Evolutionary conservation across 768 basidiomycete genomes (phyloP).

Genomic region (Amylocystis lapponica): DNA sequence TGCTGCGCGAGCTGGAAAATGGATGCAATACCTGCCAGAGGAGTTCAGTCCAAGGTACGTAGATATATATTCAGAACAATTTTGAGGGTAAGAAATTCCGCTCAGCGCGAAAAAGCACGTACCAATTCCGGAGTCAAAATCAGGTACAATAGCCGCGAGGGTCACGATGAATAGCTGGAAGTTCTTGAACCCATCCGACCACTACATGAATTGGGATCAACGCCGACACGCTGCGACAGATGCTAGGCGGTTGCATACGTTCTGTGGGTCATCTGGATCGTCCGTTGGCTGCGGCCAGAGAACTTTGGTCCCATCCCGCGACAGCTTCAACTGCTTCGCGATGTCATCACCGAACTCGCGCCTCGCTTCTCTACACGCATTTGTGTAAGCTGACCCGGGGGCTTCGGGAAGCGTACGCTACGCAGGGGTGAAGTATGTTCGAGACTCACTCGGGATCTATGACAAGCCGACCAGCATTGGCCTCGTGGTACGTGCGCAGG

Average conservation of each 20-base stretch:
- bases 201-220: slow-evolving; percentile 28
- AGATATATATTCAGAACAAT: too few species aligned
- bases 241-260: slow-evolving; percentile 26
- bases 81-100: neutral
- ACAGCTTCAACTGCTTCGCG: slow-evolving; percentile 51
- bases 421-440: neutral
- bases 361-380: slow-evolving; percentile 45
- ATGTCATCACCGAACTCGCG: slow-evolving; percentile 54
- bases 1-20: slow-evolving; percentile 55
- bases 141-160: slow-evolving; percentile 59
- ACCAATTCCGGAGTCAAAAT: slow-evolving; percentile 66
- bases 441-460: slow-evolving; percentile 51
- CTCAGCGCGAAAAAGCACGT: slow-evolving; percentile 2
- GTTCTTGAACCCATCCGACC: slow-evolving; percentile 48
- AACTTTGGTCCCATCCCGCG: slow-evolving; percentile 51
- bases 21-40: slow-evolving; percentile 46
- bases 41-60: neutral
- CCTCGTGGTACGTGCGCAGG: slow-evolving; percentile 39
- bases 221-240: neutral
- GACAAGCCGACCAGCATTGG: slow-evolving; percentile 51
- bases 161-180: slow-evolving; percentile 56
- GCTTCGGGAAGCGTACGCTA: neutral
- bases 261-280: slow-evolving; percentile 60
- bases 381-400: neutral
- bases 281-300: slow-evolving; percentile 70